phyloP scores from a whole-genome alignment of 345 rosid genomes.

The Mallotus nudiflorus region DNA sequence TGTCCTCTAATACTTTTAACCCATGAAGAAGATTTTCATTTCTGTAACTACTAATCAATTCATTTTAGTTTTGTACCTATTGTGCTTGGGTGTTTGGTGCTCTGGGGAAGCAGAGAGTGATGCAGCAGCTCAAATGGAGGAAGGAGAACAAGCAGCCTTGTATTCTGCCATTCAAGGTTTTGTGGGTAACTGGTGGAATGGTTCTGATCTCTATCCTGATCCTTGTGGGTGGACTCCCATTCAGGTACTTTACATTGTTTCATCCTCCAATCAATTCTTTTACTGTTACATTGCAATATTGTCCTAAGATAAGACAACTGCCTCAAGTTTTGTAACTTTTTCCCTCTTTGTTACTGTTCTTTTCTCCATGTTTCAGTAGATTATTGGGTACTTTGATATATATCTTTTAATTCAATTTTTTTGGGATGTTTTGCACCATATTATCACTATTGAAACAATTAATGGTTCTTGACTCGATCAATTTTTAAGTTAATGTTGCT shows the following conservation, averaged over 20 bases:
- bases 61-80: constrained; percentile 36
- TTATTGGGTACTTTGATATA: no score
- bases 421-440: no score
- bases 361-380: background rate
- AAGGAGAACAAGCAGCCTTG: constrained; percentile 63
- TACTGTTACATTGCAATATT: constrained; percentile 27
- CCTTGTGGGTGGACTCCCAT: constrained; percentile 99
- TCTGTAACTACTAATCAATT: constrained; percentile 7
- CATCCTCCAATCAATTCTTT: background rate
- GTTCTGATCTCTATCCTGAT: constrained; percentile 85
- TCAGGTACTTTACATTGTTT: constrained; percentile 48
- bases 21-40: constrained; percentile 22
- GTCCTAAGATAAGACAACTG: background rate
- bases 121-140: constrained; percentile 70
- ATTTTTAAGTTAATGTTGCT: no score
- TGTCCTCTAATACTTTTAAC: background rate
- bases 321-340: background rate
- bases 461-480: background rate
- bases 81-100: constrained; percentile 41
- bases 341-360: background rate
- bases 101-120: constrained; percentile 43
- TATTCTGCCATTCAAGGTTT: constrained; percentile 81
- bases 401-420: no score
- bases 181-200: constrained; percentile 89
- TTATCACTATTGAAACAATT: no score